Evolutionary conservation across 768 basidiomycete species (phyloP).

Genomic region (Psilocybe cubensis): DNA sequence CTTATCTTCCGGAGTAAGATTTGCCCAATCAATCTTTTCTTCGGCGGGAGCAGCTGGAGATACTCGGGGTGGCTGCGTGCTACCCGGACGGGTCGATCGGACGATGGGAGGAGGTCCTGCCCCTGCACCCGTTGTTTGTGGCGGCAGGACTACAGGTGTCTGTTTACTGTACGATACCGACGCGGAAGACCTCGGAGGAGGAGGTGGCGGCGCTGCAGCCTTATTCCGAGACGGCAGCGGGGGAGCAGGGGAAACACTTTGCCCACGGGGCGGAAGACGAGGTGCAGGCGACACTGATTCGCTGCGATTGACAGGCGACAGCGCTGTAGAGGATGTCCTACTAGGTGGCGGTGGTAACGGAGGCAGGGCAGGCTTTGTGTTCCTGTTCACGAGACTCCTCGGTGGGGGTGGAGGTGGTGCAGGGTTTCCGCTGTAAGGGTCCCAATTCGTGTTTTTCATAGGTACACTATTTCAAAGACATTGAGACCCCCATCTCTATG

Average conservation of each 20-base stretch:
- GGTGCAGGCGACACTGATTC: constrained; percentile 21
- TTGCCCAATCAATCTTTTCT: constrained; percentile 64
- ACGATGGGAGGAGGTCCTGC: constrained; percentile 35
- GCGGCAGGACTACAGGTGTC: constrained; percentile 9
- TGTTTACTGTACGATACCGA: constrained; percentile 18
- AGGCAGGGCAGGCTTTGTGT: constrained; percentile 30
- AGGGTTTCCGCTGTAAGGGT: constrained; percentile 57
- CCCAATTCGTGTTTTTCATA: constrained; percentile 66
- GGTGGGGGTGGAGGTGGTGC: constrained; percentile 55
- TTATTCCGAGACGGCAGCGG: constrained; percentile 29
- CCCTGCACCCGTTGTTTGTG: not conserved
- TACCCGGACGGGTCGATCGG: constrained; percentile 35
- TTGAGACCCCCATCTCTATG: not conserved
- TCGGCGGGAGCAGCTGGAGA: constrained; percentile 8
- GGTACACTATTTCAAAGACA: constrained; percentile 42
- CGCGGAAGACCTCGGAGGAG: constrained; percentile 11
- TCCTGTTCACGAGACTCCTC: constrained; percentile 31
- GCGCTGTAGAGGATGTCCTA: constrained; percentile 27
- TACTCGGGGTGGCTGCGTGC: constrained; percentile 12
- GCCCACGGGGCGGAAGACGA: constrained; percentile 24
- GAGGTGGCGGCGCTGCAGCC: constrained; percentile 18
- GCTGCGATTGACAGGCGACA: constrained; percentile 11
- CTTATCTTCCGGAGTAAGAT: constrained; percentile 70
- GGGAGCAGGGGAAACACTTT: constrained; percentile 23
- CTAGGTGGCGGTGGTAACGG: constrained; percentile 42